These are phyloP conservation scores for Penicillium tannophilum DNA, from an alignment of 495 filamentous ascomycete genomes.

Conservation along the genomic window DNA sequence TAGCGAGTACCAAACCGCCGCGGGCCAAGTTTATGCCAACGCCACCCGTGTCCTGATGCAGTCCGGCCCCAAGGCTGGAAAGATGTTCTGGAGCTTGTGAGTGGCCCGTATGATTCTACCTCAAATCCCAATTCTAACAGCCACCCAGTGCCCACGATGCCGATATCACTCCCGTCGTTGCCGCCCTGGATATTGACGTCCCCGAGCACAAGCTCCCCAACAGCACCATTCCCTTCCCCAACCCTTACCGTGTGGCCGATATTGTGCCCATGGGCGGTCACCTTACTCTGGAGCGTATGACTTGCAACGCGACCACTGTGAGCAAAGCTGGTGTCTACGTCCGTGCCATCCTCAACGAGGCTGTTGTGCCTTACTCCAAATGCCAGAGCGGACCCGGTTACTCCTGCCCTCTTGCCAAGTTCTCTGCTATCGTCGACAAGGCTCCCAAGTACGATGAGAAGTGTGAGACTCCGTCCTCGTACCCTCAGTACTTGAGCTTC, in stretches of 20 bases:
- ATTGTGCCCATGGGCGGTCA: slow-evolving; percentile 55
- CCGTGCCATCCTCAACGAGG: slow-evolving; percentile 30
- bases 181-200: slow-evolving; percentile 49
- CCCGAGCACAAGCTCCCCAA: slow-evolving; percentile 43
- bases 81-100: slow-evolving; percentile 57
- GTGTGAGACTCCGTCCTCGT: not conserved
- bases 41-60: slow-evolving; percentile 49
- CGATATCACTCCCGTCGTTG: slow-evolving; percentile 53
- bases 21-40: slow-evolving; percentile 58
- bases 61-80: slow-evolving; percentile 45
- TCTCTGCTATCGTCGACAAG: slow-evolving; percentile 15
- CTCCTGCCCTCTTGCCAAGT: slow-evolving; percentile 24
- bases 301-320: slow-evolving; percentile 39
- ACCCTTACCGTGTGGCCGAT: slow-evolving; percentile 50
- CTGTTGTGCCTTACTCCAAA: slow-evolving; percentile 23
- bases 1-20: slow-evolving; percentile 46
- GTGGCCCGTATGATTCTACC: slow-evolving; percentile 3
- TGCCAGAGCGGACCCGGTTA: slow-evolving; percentile 27
- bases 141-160: slow-evolving; percentile 51
- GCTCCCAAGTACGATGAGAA: slow-evolving; percentile 3
- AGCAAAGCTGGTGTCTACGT: slow-evolving; percentile 23
- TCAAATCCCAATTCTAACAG: not conserved
- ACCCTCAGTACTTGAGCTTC: slow-evolving; percentile 25
- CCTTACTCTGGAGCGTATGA: slow-evolving; percentile 48
- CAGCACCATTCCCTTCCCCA: slow-evolving; percentile 34